These are phyloP conservation scores for Aspergillus incahuasiensis DNA, from an alignment of 495 filamentous ascomycete genomes.

Conservation along the genomic window DNA sequence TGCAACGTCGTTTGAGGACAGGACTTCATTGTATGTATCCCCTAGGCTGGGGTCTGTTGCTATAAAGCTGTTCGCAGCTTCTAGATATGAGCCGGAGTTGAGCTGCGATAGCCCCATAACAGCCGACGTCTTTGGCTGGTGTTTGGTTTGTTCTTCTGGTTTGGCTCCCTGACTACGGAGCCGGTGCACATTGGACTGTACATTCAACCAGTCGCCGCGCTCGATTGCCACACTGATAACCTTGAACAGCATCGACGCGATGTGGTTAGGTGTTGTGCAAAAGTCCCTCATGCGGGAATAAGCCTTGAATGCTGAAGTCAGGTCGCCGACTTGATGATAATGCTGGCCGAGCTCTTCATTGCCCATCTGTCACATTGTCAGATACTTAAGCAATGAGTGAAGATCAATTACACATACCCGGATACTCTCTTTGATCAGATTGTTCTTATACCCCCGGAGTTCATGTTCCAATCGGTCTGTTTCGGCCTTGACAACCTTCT, in stretches of 20 bases:
- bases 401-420: slow-evolving; percentile 52
- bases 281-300: slow-evolving; percentile 72
- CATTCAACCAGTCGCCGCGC: slow-evolving; percentile 61
- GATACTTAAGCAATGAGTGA: neutral
- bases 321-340: slow-evolving; percentile 61
- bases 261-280: slow-evolving; percentile 64
- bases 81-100: slow-evolving; percentile 56
- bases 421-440: slow-evolving; percentile 95
- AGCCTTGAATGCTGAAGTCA: slow-evolving; percentile 57
- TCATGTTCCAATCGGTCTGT: slow-evolving; percentile 73
- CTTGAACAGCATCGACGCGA: slow-evolving; percentile 65
- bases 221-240: slow-evolving; percentile 64
- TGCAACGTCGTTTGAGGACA: slow-evolving; percentile 83
- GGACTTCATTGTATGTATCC: slow-evolving; percentile 63
- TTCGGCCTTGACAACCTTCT: slow-evolving; percentile 59
- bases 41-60: slow-evolving; percentile 47
- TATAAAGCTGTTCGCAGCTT: slow-evolving; percentile 73
- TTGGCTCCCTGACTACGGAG: slow-evolving; percentile 53
- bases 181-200: slow-evolving; percentile 64
- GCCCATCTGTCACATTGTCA: slow-evolving; percentile 54
- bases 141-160: slow-evolving; percentile 57
- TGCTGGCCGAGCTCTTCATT: slow-evolving; percentile 70
- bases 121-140: slow-evolving; percentile 60
- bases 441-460: slow-evolving; percentile 92
- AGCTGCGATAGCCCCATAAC: slow-evolving; percentile 69